Base-by-base conservation (phyloP, 1,284 basidiomycete genomes). In the Rhizoctonia solani region DNA sequence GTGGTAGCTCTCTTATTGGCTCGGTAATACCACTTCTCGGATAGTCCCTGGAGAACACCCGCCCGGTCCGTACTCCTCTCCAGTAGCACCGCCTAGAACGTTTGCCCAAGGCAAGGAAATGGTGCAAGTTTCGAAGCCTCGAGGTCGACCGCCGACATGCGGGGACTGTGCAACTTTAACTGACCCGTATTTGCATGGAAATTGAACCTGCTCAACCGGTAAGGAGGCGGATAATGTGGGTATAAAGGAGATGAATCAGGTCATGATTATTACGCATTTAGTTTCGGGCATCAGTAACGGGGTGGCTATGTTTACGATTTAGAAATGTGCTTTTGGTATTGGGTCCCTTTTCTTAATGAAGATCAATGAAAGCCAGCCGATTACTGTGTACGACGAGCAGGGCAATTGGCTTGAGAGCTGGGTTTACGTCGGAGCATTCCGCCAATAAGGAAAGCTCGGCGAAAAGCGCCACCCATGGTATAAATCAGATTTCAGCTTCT, bases 51-150 rank as follows among this genome's bases (percentile, higher is more conserved):
- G 23, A 11, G n/a, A n/a, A n/a, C n/a, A n/a, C 16, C 55, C 25
- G 25, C 29, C 14, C 42, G 41, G 55, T 29, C 41, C 46, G 23
- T 29, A 39, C 37, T 3, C 34, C 32, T 42, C 39, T 46, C n/a
- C 30, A 19, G 13, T 23, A 46, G 9, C n/a, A 39, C 25, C 41
- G 30, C 25, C 14, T 50, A 37, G 27, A 49, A 30, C 21, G 46
- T 37, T 39, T 34, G 5, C 32, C 34, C 11, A 19, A 9, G 21
- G 53, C 56, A 61, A 50, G 56, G 42, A 61, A 47, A 19, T 34
- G 19, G 27, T 23, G 56, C 56, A 61, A 39, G 56, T 61, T 61
- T 61, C 56, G 56, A 5, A 25, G 46, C 56, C 56, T 61, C 56
- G 56, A 61, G 56, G 56, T 61, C 29, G 34, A 27, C 46, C 56